phyloP scores from a whole-genome alignment of 345 rosid species.

The Linum lewisii region DNA sequence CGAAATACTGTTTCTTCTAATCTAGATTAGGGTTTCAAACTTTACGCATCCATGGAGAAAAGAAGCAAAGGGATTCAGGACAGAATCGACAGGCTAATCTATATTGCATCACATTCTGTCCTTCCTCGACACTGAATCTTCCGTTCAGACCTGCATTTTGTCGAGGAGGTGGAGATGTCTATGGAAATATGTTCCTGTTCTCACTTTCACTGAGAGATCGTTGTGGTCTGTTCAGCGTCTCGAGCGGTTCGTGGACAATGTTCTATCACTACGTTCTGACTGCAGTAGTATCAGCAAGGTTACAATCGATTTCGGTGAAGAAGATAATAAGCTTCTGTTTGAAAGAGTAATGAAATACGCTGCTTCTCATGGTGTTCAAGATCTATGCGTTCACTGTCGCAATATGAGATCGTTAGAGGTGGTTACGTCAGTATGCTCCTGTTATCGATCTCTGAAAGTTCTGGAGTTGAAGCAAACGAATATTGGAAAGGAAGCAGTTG shows the following conservation, averaged over 20 bases:
- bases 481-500: no score
- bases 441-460: no score
- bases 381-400: neutral
- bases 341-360: neutral
- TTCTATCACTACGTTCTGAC: neutral
- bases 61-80: no score
- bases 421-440: neutral
- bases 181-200: neutral
- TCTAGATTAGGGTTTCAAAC: no score
- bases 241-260: neutral
- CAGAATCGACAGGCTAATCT: neutral
- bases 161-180: neutral
- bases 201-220: neutral
- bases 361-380: neutral
- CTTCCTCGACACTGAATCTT: neutral
- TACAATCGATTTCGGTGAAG: no score
- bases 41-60: no score
- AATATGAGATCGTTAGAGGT: no score
- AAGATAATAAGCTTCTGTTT: no score
- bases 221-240: no score
- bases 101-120: neutral
- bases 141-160: neutral
- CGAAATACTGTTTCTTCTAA: no score
- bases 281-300: neutral
- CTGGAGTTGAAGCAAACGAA: no score